These are phyloP conservation scores for Beauveria sp. DNA, from an alignment of 2,329 filamentous ascomycete species.

Conservation along the genomic window DNA sequence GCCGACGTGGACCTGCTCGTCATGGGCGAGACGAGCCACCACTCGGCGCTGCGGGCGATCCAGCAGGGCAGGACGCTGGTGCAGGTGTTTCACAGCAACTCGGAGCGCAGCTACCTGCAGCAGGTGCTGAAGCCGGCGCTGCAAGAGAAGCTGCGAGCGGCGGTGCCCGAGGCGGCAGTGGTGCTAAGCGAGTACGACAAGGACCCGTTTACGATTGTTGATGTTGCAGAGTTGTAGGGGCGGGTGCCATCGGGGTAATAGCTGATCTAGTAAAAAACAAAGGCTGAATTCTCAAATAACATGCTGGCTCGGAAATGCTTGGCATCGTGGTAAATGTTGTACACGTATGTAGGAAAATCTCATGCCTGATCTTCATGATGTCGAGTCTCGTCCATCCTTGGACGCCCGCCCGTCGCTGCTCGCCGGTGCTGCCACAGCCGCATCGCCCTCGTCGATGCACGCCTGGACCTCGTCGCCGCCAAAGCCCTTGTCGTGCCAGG, in stretches of 20 bases:
- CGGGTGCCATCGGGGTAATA: neutral
- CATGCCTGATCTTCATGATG: neutral
- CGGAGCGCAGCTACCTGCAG: constrained; percentile 74
- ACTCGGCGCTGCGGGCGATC: constrained; percentile 79
- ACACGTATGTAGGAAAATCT: neutral
- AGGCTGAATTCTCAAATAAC: neutral
- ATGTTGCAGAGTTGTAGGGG: constrained; percentile 32
- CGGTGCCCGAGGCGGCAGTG: constrained; percentile 49
- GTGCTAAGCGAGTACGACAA: constrained; percentile 71
- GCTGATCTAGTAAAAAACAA: neutral
- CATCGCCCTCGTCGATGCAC: constrained; percentile 48
- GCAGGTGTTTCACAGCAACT: constrained; percentile 87
- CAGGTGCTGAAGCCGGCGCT: constrained; percentile 63
- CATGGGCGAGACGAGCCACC: constrained; percentile 89
- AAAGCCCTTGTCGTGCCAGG: constrained; percentile 47
- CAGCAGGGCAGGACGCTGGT: constrained; percentile 79
- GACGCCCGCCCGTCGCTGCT: constrained; percentile 12
- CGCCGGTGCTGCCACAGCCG: constrained; percentile 26
- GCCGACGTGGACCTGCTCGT: constrained; percentile 72
- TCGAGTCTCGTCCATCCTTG: constrained; percentile 14
- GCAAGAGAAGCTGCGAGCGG: constrained; percentile 46
- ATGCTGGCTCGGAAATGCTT: constrained; percentile 3
- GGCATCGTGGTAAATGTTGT: neutral
- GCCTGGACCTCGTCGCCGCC: constrained; percentile 48
- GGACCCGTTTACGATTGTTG: constrained; percentile 80